Evolutionary conservation across 1,284 basidiomycete genomes (phyloP).

Genomic region (Pseudozyma sp.): DNA sequence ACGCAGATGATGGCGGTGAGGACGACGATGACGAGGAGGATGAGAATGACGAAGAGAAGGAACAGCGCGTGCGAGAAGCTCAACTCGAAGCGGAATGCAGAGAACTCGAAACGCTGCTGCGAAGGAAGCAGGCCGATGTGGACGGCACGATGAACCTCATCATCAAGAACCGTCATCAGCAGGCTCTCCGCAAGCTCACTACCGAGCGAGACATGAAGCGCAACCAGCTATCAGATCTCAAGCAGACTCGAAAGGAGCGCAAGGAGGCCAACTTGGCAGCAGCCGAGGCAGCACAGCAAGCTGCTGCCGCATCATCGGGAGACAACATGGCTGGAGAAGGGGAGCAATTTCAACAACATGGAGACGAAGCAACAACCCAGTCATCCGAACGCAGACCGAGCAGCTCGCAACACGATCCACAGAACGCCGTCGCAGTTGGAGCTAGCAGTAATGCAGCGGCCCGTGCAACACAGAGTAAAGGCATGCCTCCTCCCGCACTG

Average conservation of each 20-base stretch:
- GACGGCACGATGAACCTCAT: conserved; percentile 65
- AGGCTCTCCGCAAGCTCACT: conserved; percentile 61
- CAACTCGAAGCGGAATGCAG: conserved; percentile 67
- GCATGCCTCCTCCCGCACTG: conserved; percentile 42
- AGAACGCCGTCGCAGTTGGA: not conserved
- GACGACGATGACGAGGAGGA: conserved; percentile 77
- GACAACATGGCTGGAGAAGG: conserved; percentile 20
- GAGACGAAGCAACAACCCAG: conserved; percentile 1
- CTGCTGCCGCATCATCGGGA: conserved; percentile 19
- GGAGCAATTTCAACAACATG: conserved; percentile 5
- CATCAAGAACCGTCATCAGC: conserved; percentile 66
- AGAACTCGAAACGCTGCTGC: conserved; percentile 66
- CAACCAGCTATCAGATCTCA: conserved; percentile 61
- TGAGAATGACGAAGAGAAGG: conserved; percentile 65
- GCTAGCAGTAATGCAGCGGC: conserved; percentile 1
- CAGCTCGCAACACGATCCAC: conserved; percentile 5
- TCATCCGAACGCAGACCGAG: conserved; percentile 37
- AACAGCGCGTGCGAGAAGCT: conserved; percentile 63
- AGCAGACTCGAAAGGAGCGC: conserved; percentile 57
- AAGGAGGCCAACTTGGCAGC: conserved; percentile 60
- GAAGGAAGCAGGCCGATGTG: conserved; percentile 64
- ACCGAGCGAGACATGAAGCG: conserved; percentile 65
- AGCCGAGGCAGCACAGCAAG: conserved; percentile 48
- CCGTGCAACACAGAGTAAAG: conserved; percentile 11
- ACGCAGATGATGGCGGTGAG: conserved; percentile 80